A percentile compares a stretch with the other conserved stretches of the same genome.
These are phyloP conservation scores for Cladorrhinum sp. DNA, from an alignment of 2,329 filamentous ascomycete species.

Conservation along the genomic window DNA sequence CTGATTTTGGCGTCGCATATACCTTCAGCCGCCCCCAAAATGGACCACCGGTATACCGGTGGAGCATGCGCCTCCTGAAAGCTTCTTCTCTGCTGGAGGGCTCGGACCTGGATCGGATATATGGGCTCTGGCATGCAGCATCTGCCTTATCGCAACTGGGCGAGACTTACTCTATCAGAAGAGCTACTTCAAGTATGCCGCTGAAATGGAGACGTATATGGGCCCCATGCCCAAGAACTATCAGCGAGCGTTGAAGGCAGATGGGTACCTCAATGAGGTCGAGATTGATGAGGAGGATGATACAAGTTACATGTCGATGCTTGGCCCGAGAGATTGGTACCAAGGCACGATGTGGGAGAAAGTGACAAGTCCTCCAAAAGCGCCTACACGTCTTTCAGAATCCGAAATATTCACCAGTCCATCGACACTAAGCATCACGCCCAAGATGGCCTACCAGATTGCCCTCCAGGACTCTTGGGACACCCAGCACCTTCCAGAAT, in stretches of 20 bases:
- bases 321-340: neutral
- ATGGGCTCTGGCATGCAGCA: constrained; percentile 14
- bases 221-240: constrained; percentile 15
- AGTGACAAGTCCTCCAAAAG: neutral
- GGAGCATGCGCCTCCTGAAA: constrained; percentile 9
- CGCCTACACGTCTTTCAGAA: neutral
- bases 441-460: neutral
- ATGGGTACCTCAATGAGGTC: neutral
- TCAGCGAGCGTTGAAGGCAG: neutral
- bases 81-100: neutral
- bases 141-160: neutral
- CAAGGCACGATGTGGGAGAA: neutral
- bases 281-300: neutral
- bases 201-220: constrained; percentile 6
- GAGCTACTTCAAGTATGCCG: neutral
- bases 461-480: neutral
- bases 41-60: constrained; percentile 6
- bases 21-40: neutral
- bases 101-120: constrained; percentile 11
- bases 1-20: constrained; percentile 22
- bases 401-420: neutral
- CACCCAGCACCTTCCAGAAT: neutral
- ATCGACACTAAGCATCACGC: neutral
- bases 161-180: neutral
- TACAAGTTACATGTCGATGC: neutral